Evolutionary conservation across 805 yeast genomes (phyloP).

Genomic region (Kuraishia piskuri): DNA sequence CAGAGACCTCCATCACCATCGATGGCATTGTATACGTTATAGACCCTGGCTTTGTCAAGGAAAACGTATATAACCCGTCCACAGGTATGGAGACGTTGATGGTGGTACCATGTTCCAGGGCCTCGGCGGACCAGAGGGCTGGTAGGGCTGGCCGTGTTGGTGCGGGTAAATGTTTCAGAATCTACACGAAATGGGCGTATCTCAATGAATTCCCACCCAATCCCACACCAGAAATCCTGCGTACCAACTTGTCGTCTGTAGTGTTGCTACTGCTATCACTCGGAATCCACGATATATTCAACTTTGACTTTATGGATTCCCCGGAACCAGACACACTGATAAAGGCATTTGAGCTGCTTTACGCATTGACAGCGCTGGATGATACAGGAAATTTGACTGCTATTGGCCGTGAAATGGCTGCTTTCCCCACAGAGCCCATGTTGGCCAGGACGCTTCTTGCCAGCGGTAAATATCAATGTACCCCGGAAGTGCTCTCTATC

Average conservation of each 20-base stretch:
- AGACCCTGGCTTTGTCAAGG: slow-evolving; percentile 93
- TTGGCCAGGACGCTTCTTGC: slow-evolving; percentile 67
- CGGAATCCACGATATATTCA: slow-evolving; percentile 75
- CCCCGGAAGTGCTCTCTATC: slow-evolving; percentile 61
- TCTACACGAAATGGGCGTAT: slow-evolving; percentile 80
- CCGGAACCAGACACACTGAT: slow-evolving; percentile 71
- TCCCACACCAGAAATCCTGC: slow-evolving; percentile 87
- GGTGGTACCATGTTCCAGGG: slow-evolving; percentile 85
- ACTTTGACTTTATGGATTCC: slow-evolving; percentile 86
- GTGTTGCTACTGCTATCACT: slow-evolving; percentile 70
- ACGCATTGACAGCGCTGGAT: slow-evolving; percentile 80
- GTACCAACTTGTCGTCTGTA: slow-evolving; percentile 73
- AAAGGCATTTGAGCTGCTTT: slow-evolving; percentile 72
- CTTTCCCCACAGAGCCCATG: slow-evolving; percentile 88
- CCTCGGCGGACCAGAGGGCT: slow-evolving; percentile 93
- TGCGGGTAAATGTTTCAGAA: slow-evolving; percentile 89
- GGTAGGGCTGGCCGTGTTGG: slow-evolving; percentile 98
- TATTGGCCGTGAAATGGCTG: slow-evolving; percentile 79
- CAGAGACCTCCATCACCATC: slow-evolving; percentile 93
- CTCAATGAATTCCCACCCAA: slow-evolving; percentile 66
- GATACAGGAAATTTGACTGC: slow-evolving; percentile 70
- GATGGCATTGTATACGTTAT: slow-evolving; percentile 93
- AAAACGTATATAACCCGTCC: slow-evolving; percentile 79
- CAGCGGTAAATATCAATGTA: slow-evolving; percentile 52
- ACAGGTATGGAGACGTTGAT: slow-evolving; percentile 84